Evolutionary conservation across 257 asterid species (phyloP), one percentile per base, ranked within the genome.

Genomic region (Solanum appendiculatum): DNA sequence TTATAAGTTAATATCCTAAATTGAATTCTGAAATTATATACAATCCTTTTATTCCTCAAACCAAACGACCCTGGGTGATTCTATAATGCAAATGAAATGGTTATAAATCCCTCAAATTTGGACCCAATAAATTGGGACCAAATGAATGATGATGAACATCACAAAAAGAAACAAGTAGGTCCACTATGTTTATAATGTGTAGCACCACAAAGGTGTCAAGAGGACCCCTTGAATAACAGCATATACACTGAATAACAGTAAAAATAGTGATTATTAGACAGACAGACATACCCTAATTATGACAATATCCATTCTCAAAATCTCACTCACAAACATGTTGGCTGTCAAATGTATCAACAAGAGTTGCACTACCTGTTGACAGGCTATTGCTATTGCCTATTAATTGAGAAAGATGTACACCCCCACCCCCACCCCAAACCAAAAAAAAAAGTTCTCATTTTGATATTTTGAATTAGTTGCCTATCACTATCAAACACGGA

Each of bases 181-280:
- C 87, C 44, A 74, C n/a, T 37, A 3, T 44, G 69, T 77, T 36
- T 42, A 87, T 56, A 31, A 87, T 87, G 34, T 80, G 77, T 83
- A 46, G 66, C 90, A 87, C 88, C 46, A 78, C 85, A 20, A 25
- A 51, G 88, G 80, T 40, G 60, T 82, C 86, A 85, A 72, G 86
- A 85, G 90, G 91, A 85, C 87, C 86, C 90, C 82, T 21, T 40
- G 15, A 25, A 21, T 33, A 37, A 37, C 25, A 72, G 48, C 5
- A 44, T 74, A 25, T 42, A 27, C 39, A 82, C 86, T 34, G 8
- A 31, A 44, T 56, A 40, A 72, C 29, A 51, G 63, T 44, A 15
- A 78, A 34, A 27, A 46, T 42, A 40, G 40, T 51, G 83, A 66
- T 78, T 34, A 68, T 81, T 69, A 16, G 78, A 63, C 86, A 87